These are phyloP conservation scores for Trifolium dubium DNA, from an alignment of 306 rosid species.

Conservation along the genomic window DNA sequence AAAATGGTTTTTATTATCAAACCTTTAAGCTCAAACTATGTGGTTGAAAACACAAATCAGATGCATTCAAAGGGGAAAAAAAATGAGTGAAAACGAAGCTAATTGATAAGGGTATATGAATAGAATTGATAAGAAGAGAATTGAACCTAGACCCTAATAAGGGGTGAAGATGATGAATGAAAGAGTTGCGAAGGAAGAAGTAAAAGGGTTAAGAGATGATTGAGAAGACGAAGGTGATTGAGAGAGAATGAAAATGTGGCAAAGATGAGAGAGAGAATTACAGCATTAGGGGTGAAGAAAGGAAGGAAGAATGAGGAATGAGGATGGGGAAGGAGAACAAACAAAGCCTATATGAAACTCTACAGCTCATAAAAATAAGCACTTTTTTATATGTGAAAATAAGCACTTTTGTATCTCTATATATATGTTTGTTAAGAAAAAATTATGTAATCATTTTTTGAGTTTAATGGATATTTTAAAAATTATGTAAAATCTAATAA, in stretches of 20 bases:
- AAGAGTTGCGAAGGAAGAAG: constrained; percentile 39
- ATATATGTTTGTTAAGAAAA: background rate
- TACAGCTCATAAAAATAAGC: constrained; percentile 53
- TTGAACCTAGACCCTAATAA: constrained; percentile 65
- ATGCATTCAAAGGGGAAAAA: constrained; percentile 26
- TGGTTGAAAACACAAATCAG: constrained; percentile 49
- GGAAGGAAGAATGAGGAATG: background rate
- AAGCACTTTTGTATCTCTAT: background rate
- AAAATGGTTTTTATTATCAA: constrained; percentile 30
- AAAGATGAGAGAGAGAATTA: constrained; percentile 41
- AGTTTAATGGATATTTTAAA: too few species aligned
- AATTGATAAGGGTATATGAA: constrained; percentile 35
- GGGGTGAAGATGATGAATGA: constrained; percentile 55
- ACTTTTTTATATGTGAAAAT: background rate
- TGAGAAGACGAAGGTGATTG: constrained; percentile 36
- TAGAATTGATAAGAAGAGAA: background rate
- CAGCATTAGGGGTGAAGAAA: constrained; percentile 54
- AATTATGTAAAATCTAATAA: too few species aligned
- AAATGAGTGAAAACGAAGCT: constrained; percentile 48
- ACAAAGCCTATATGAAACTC: constrained; percentile 48
- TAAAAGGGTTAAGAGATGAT: background rate
- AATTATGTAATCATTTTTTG: too few species aligned
- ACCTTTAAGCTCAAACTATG: constrained; percentile 51
- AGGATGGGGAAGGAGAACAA: constrained; percentile 38
- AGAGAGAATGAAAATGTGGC: constrained; percentile 31